These are phyloP conservation scores for Fusarium solani-melongenae DNA, from an alignment of 2,329 filamentous ascomycete genomes.

Conservation along the genomic window DNA sequence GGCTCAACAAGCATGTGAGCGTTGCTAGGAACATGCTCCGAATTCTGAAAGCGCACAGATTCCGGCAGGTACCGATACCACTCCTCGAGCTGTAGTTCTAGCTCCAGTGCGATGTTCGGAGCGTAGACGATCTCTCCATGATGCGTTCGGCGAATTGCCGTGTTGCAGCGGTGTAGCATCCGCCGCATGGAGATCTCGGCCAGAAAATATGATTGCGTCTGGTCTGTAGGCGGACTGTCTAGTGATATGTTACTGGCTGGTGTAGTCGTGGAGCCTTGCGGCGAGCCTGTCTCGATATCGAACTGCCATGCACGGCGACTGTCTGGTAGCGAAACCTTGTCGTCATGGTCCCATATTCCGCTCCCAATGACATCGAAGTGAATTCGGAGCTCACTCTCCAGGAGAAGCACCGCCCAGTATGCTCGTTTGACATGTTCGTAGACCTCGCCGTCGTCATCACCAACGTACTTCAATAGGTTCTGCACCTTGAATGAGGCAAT, in stretches of 20 bases:
- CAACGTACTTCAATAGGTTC: not conserved
- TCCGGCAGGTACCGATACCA: slow-evolving; percentile 46
- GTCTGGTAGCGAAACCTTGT: not conserved
- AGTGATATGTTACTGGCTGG: not conserved
- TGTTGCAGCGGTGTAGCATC: slow-evolving; percentile 47
- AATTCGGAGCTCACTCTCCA: slow-evolving; percentile 1
- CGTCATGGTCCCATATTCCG: not conserved
- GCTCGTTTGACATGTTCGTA: not conserved
- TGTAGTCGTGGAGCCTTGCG: not conserved
- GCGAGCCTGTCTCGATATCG: not conserved
- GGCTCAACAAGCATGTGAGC: not conserved
- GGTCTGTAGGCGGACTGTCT: not conserved
- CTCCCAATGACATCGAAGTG: slow-evolving; percentile 1
- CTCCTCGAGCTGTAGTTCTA: slow-evolving; percentile 48
- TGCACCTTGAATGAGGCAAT: not conserved
- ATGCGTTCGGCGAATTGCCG: slow-evolving; percentile 33
- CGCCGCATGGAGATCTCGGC: slow-evolving; percentile 48
- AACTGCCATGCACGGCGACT: not conserved
- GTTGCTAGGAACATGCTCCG: not conserved
- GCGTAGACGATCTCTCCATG: slow-evolving; percentile 38
- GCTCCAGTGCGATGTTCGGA: slow-evolving; percentile 45
- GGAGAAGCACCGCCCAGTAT: slow-evolving; percentile 2
- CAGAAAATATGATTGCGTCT: slow-evolving; percentile 39
- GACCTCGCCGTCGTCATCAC: not conserved
- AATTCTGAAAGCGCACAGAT: not conserved